Percentiles rank a stretch among this genome's conserved stretches.
These are phyloP conservation scores for Rhodomyrtus psidioides DNA, from an alignment of 441 rosid genomes.

Conservation along the genomic window DNA sequence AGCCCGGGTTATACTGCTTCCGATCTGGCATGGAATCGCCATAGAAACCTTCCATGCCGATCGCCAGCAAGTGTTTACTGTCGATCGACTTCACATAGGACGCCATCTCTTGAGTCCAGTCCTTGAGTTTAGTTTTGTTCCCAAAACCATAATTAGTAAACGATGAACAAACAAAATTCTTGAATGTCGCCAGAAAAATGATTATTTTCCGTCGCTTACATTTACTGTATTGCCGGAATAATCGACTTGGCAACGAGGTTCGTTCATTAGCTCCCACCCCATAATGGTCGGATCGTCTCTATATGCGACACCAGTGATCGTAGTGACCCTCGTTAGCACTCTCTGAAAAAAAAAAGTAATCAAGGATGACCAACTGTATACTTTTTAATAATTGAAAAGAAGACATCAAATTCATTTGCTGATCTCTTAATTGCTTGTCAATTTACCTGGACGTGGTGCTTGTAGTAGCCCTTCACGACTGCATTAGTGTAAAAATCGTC, in stretches of 20 bases:
- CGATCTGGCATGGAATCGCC: conserved; percentile 23
- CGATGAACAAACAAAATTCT: background rate
- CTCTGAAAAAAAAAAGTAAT: conserved; percentile 15
- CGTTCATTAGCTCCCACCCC: conserved; percentile 72
- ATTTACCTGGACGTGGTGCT: conserved; percentile 38
- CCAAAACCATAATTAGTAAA: background rate
- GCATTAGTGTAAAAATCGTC: conserved; percentile 53
- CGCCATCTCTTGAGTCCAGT: conserved; percentile 35
- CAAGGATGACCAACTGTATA: background rate
- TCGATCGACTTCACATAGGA: conserved; percentile 25
- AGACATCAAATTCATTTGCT: background rate
- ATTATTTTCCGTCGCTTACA: background rate
- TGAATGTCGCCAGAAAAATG: background rate
- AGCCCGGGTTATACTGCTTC: conserved; percentile 28
- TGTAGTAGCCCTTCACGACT: conserved; percentile 33
- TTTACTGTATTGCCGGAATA: conserved; percentile 30
- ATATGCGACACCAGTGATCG: conserved; percentile 30
- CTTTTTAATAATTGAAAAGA: background rate
- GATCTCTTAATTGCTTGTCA: background rate
- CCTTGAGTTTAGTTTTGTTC: conserved; percentile 1
- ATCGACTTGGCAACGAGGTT: conserved; percentile 44
- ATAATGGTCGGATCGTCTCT: conserved; percentile 49
- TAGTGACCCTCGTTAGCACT: conserved; percentile 37
- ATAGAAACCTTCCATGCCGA: conserved; percentile 40
- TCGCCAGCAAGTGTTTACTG: conserved; percentile 21